These are phyloP conservation scores for Rhizophlyctis rosea DNA, from an alignment of 192 early-diverging fungal species.

Conservation along the genomic window DNA sequence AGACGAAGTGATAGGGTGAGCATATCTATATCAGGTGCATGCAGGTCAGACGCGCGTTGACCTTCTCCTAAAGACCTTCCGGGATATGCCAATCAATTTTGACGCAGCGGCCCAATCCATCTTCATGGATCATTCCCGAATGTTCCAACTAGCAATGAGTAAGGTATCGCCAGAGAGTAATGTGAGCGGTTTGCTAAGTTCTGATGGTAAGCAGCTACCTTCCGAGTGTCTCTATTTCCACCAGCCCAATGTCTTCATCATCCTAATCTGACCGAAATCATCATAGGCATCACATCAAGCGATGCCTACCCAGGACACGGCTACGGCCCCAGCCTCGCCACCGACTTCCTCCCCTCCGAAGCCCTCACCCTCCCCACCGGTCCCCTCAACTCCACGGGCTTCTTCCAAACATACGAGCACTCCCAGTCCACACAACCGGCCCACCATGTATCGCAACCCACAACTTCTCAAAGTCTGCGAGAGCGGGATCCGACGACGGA, in stretches of 20 bases:
- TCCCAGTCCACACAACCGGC: background rate
- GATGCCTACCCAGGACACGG: background rate
- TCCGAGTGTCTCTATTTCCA: background rate
- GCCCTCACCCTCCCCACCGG: background rate
- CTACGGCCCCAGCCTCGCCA: too few species aligned
- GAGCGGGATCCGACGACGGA: slow-evolving; percentile 4
- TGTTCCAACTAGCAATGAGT: too few species aligned
- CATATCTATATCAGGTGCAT: background rate
- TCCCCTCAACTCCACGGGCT: background rate
- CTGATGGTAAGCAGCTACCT: background rate
- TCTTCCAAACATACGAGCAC: background rate
- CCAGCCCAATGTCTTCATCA: background rate
- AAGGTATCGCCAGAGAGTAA: too few species aligned
- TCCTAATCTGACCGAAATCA: background rate
- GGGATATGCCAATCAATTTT: too few species aligned
- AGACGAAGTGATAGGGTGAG: slow-evolving; percentile 18
- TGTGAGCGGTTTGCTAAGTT: background rate
- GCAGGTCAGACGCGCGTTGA: background rate
- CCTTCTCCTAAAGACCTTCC: too few species aligned
- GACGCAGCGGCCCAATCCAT: too few species aligned
- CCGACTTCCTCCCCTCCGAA: slow-evolving; percentile 1
- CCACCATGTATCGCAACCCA: background rate
- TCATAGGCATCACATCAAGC: background rate
- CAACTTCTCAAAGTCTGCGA: background rate
- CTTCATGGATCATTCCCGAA: too few species aligned